These are phyloP conservation scores for Fulvia fulva DNA, from an alignment of 2,329 filamentous ascomycete genomes.

Conservation along the genomic window DNA sequence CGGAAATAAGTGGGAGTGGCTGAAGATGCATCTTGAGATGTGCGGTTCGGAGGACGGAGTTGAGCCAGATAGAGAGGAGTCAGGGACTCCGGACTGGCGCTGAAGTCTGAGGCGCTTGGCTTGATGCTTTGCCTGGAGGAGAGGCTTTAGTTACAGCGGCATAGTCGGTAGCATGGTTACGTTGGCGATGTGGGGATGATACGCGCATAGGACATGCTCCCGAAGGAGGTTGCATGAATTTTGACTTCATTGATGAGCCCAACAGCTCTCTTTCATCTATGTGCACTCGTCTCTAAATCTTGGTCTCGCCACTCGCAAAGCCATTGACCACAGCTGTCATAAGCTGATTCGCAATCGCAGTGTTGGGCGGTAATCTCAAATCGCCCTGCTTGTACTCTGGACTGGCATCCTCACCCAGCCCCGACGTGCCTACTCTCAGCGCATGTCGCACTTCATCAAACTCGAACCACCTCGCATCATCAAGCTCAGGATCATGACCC, in stretches of 20 bases:
- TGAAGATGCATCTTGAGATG: too few species aligned
- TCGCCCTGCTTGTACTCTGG: slow-evolving; percentile 70
- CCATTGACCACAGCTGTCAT: slow-evolving; percentile 75
- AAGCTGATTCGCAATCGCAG: slow-evolving; percentile 89
- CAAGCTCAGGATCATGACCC: slow-evolving; percentile 84
- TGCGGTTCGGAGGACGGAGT: too few species aligned
- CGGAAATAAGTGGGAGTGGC: too few species aligned
- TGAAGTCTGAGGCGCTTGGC: too few species aligned
- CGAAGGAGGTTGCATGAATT: background rate
- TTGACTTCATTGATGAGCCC: background rate
- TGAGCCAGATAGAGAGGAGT: too few species aligned
- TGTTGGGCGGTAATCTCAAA: slow-evolving; percentile 75
- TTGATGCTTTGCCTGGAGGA: too few species aligned
- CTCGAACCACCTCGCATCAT: slow-evolving; percentile 83
- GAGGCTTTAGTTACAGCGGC: too few species aligned
- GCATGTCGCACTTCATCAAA: slow-evolving; percentile 77
- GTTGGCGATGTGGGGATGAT: too few species aligned
- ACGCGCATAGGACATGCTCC: too few species aligned
- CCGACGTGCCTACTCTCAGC: slow-evolving; percentile 62
- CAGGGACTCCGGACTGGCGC: too few species aligned
- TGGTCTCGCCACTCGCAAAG: slow-evolving; percentile 55
- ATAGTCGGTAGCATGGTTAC: too few species aligned
- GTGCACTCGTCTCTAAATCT: slow-evolving; percentile 35
- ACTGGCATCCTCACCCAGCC: slow-evolving; percentile 61
- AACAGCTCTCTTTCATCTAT: background rate